Evolutionary conservation across 192 early-diverging fungal species (phyloP).

Genomic region (Piromyces sp.): DNA sequence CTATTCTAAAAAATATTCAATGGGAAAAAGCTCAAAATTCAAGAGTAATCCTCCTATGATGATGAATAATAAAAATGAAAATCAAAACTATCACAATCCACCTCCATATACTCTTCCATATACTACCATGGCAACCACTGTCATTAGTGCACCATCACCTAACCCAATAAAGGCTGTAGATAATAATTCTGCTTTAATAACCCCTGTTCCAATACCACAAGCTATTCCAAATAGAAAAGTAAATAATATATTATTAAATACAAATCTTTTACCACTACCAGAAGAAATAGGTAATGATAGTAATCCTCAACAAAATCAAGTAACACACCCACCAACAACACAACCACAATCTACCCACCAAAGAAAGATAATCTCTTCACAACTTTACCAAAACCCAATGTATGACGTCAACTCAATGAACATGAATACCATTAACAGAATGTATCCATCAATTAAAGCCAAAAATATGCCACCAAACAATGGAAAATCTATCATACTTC

Average conservation of each 20-base stretch:
- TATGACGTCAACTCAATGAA: not conserved
- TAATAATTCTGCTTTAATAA: not conserved
- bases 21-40: not conserved
- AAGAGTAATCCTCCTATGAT: not conserved
- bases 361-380: not conserved
- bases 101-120: not conserved
- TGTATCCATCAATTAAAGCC: not conserved
- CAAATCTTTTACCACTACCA: not conserved
- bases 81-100: not conserved
- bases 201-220: not conserved
- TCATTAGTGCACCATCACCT: not conserved
- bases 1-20: not conserved
- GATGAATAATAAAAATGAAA: not conserved
- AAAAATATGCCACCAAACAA: not conserved
- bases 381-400: not conserved
- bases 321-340: not conserved
- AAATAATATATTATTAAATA: not conserved
- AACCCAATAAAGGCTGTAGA: not conserved
- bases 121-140: not conserved
- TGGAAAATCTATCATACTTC: not conserved
- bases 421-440: not conserved
- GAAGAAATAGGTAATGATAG: not conserved
- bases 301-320: not conserved
- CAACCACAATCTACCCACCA: not conserved
- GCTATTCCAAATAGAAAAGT: not conserved